These are phyloP conservation scores for Fusarium nodosum DNA, from an alignment of 2,329 filamentous ascomycete species.

Conservation along the genomic window DNA sequence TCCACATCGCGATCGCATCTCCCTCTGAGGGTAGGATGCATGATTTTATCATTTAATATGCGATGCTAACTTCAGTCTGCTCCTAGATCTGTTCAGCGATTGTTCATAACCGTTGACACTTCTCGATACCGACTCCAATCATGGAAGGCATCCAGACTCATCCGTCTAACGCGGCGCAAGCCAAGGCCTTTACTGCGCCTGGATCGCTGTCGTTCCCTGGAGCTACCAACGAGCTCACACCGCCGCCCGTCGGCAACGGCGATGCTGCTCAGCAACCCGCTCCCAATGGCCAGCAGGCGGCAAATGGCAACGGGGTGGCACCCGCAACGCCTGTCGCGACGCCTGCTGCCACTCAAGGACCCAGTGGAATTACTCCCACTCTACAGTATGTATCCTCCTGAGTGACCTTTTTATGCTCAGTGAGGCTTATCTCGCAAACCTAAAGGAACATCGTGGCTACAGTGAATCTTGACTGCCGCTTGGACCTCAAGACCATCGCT, in stretches of 20 bases:
- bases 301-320: slow-evolving; percentile 83
- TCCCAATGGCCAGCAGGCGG: slow-evolving; percentile 67
- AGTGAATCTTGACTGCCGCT: slow-evolving; percentile 95
- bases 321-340: slow-evolving; percentile 93
- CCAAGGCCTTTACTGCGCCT: slow-evolving; percentile 94
- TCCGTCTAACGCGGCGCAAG: slow-evolving; percentile 90
- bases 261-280: slow-evolving; percentile 59
- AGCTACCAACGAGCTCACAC: slow-evolving; percentile 82
- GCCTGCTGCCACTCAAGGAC: slow-evolving; percentile 83
- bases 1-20: slow-evolving; percentile 34
- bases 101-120: slow-evolving; percentile 36
- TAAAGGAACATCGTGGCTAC: slow-evolving; percentile 98
- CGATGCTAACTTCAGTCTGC: slow-evolving; percentile 47
- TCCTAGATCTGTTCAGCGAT: slow-evolving; percentile 54
- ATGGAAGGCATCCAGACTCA: slow-evolving; percentile 96
- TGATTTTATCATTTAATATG: slow-evolving; percentile 9
- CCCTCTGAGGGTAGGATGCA: slow-evolving; percentile 41
- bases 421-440: slow-evolving; percentile 66
- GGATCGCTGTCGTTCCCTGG: slow-evolving; percentile 93
- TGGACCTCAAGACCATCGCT: slow-evolving; percentile 99
- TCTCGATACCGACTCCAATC: slow-evolving; percentile 56
- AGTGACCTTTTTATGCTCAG: slow-evolving; percentile 54
- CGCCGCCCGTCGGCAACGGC: slow-evolving; percentile 79
- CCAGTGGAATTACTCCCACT: slow-evolving; percentile 91
- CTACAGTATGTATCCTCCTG: slow-evolving; percentile 88